phyloP scores from a whole-genome alignment of 2,329 filamentous ascomycete genomes.

The Nothopassalora personata region DNA sequence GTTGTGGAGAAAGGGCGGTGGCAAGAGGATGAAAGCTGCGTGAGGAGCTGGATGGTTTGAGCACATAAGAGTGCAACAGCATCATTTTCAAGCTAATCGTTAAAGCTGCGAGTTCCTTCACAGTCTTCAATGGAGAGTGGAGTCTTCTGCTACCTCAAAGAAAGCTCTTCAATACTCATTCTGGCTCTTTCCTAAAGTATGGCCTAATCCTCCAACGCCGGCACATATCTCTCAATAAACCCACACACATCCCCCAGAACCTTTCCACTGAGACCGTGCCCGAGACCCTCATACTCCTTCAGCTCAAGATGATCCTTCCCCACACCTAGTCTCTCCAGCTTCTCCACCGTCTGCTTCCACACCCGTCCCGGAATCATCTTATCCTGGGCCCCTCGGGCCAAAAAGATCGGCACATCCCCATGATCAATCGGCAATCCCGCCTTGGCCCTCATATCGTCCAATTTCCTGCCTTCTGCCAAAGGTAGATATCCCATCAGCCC shows the following conservation, averaged over 20 bases:
- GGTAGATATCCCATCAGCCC: slow-evolving; percentile 48
- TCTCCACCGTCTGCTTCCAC: slow-evolving; percentile 40
- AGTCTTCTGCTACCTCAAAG: background rate
- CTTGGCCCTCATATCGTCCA: slow-evolving; percentile 37
- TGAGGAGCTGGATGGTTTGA: slow-evolving; percentile 18
- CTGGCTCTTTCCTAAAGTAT: background rate
- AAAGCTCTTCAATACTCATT: background rate
- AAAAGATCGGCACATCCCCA: slow-evolving; percentile 40
- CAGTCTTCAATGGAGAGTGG: background rate
- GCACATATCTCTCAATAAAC: slow-evolving; percentile 39
- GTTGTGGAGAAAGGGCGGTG: slow-evolving; percentile 72
- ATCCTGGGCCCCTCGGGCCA: slow-evolving; percentile 45
- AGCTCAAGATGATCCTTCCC: slow-evolving; percentile 36
- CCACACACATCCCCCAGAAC: slow-evolving; percentile 44
- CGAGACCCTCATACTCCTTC: slow-evolving; percentile 47
- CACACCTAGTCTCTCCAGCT: slow-evolving; percentile 37
- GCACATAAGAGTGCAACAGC: too few relatives aligned
- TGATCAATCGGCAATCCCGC: slow-evolving; percentile 33
- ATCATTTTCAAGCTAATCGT: too few relatives aligned
- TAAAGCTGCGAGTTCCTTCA: too few relatives aligned
- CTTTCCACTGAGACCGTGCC: slow-evolving; percentile 40
- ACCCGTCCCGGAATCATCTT: slow-evolving; percentile 43
- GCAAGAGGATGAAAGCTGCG: slow-evolving; percentile 52
- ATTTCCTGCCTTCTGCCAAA: slow-evolving; percentile 21
- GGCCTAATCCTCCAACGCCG: slow-evolving; percentile 31